Evolutionary conservation across 192 early-diverging fungal species (phyloP).

Genomic region (Coemansia sp.): DNA sequence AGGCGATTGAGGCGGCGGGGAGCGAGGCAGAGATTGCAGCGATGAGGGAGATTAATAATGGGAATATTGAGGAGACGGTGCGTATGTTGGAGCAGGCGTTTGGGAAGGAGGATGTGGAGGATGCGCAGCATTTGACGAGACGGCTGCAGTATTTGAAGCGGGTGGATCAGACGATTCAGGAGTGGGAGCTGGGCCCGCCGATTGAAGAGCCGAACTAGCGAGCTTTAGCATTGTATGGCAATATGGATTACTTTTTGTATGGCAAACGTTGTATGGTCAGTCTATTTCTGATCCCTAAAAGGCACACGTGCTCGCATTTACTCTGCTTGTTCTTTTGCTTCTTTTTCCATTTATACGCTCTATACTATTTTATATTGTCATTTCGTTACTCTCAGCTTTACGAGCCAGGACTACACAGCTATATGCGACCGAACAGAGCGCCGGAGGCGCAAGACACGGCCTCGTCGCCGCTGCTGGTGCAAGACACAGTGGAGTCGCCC

Average conservation of each 20-base stretch:
- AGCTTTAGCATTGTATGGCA: background rate
- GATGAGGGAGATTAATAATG: conserved; percentile 64
- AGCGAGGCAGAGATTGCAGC: conserved; percentile 63
- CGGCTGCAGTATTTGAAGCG: conserved; percentile 68
- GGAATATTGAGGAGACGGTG: conserved; percentile 36
- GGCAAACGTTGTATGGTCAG: no score
- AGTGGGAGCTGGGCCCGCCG: conserved; percentile 41
- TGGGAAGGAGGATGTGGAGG: conserved; percentile 47
- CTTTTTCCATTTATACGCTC: background rate
- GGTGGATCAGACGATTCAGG: conserved; percentile 34
- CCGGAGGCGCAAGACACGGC: conserved; percentile 3
- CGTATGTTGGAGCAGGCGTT: conserved; percentile 59
- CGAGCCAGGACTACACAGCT: no score
- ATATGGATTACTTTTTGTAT: no score
- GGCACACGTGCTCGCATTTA: background rate
- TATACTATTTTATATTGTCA: no score
- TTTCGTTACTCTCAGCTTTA: no score
- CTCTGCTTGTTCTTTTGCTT: background rate
- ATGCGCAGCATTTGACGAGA: conserved; percentile 65
- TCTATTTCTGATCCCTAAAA: no score
- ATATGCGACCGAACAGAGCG: background rate
- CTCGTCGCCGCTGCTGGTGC: conserved; percentile 37
- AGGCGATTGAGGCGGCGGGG: conserved; percentile 69
- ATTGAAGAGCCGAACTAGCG: conserved; percentile 17
- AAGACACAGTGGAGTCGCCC: conserved; percentile 33